Base-by-base conservation (phyloP, 257 asterid genomes). In the Fraxinus quadrangulata region DNA sequence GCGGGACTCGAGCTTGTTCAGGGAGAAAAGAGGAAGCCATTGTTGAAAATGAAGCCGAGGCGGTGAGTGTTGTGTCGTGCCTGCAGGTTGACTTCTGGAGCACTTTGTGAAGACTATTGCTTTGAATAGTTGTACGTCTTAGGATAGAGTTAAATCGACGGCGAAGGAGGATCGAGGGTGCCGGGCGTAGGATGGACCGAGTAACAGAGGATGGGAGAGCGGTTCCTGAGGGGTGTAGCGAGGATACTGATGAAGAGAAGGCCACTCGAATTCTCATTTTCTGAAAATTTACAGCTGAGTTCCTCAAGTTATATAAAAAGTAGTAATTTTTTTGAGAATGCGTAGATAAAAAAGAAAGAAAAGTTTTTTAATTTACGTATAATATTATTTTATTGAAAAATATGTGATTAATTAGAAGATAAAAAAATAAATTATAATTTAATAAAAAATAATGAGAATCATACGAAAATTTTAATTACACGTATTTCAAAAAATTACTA, bases 1-100 rank as follows among this genome's bases (percentile, higher is more conserved):
- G 88, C 2, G 98, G 97, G 24, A 84, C 90, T 80, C 97, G 85
- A 86, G 98, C 92, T 74, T 85, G 84, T 80, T 91, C 97, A 9
- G 94, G 90, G 71, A 74, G 75, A 87, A 88, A 87, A 54, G 90
- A 79, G 67, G 88, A 81, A 4, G 89, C 84, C 99, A 92, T 94
- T 73, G 96, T 78, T 76, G 94, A 87, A 74, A 79, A 9, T 23
- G 90, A 82, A 47, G 84, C 82, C 17, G 87, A 75, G 0, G 85
- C 73, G 45, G 84, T 24, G 56, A 80, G 67, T 37, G 80, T 72
- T 45, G 84, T 72, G 11, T 4, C 5, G 69, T 24, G 4, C 69
- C 17, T 23, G 79, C 80, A 83, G 49, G 75, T 72, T 49, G 90
- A 79, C 70, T 76, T 73, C 11, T 63, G 72, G 71, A 79, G 67